Conservation (phyloP, 331 rosid species). For the Quercus phellos region DNA sequence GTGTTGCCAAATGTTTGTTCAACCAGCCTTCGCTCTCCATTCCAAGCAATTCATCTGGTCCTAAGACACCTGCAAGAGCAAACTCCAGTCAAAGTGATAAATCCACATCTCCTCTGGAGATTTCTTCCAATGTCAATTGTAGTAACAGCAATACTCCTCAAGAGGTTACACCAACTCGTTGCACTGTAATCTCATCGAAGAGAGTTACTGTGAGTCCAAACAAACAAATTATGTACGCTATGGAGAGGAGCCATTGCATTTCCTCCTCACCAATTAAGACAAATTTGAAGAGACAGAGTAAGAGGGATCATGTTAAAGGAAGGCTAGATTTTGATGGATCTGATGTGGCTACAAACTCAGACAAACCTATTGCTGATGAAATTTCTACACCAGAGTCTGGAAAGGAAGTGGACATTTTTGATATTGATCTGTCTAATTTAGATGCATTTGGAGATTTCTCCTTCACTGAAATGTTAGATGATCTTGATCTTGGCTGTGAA, state of each 20-base stretch:
- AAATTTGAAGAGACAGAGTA: constrained; percentile 31
- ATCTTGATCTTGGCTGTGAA: constrained; percentile 51
- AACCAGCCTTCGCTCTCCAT: constrained; percentile 38
- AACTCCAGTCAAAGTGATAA: constrained; percentile 45
- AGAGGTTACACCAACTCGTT: constrained; percentile 39
- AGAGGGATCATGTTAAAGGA: constrained; percentile 68
- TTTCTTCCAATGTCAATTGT: constrained; percentile 34
- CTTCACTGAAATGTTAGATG: constrained; percentile 56
- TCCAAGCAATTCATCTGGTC: constrained; percentile 45
- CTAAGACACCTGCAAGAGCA: constrained; percentile 51
- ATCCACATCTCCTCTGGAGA: constrained; percentile 48
- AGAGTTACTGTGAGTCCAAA: constrained; percentile 72
- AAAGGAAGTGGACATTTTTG: constrained; percentile 42
- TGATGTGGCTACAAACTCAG: constrained; percentile 30
- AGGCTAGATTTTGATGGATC: constrained; percentile 65
- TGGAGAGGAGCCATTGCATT: constrained; percentile 61
- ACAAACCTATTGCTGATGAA: constrained; percentile 30
- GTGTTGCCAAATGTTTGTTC: constrained; percentile 67
- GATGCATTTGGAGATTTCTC: constrained; percentile 66
- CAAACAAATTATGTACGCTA: constrained; percentile 49
- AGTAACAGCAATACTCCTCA: constrained; percentile 31
- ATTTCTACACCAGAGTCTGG: constrained; percentile 42
- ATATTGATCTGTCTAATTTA: constrained; percentile 47
- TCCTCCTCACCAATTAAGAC: constrained; percentile 54
- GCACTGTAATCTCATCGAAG: constrained; percentile 74